Evolutionary conservation across 176 grass and related monocot species (phyloP), one percentile per base, ranked within the genome.

Genomic region (Carex scoparia): DNA sequence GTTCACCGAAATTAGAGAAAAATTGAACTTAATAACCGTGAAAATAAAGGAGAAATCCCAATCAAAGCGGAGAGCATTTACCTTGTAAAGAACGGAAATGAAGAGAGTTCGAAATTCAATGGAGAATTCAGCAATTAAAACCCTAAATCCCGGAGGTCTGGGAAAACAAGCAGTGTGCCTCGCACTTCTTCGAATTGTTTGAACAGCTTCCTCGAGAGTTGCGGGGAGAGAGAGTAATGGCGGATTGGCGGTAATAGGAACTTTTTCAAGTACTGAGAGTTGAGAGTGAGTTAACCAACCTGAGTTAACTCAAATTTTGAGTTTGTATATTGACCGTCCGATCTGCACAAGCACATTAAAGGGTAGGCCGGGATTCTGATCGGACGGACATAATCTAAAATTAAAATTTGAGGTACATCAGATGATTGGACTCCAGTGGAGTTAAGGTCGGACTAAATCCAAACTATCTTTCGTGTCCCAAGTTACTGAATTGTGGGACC

Each of bases 51-150:
- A 58, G 30, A 57, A 55, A 32, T 32, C 74, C 53, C 11, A 57
- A 79, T 79, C 12, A 32, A 78, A 37, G 48, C 27, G 74, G 74
- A 79, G 51, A 79, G 53, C 73, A 57, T 56, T 79, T 57, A 79
- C 74, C 74, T 35, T 37, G 28, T 5, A 10, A 35, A 57, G 53
- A 33, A 78, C 28, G 49, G 5, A 57, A 78, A 16, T 31, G 49
- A 28, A 56, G 28, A 56, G 73, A 54, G 2, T 16, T 33, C 12
- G 49, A 31, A 57, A 57, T 58, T 49, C 11, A 76, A 76, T 18
- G 74, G 48, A 56, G 49, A 12, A 27, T 28, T 53, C 46, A 30
- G 72, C 46, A 48, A 23, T 57, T 33, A 7, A 77, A 78, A 78
- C 73, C 73, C 73, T 56, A 78, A 79, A 14, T 12, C 7, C 69